Evolutionary conservation across 2,329 filamentous ascomycete genomes (phyloP).

Genomic region (Bipolaris zeicola): DNA sequence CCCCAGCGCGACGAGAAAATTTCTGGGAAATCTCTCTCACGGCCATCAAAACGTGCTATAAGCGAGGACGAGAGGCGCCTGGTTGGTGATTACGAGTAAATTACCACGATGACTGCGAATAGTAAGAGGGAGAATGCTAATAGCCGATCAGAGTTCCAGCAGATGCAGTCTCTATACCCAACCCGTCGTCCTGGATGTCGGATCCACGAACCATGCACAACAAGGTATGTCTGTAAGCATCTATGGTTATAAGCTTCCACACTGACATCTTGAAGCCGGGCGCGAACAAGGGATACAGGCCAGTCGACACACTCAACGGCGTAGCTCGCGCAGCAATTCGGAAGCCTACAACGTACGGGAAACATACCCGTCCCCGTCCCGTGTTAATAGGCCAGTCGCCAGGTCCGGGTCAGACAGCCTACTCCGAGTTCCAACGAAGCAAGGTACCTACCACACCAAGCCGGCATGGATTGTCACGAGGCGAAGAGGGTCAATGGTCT

Average conservation of each 20-base stretch:
- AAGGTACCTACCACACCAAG: slow-evolving; percentile 2
- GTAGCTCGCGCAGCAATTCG: slow-evolving; percentile 1
- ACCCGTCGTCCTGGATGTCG: slow-evolving; percentile 17
- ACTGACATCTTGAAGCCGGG: slow-evolving; percentile 24
- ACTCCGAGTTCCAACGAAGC: neutral
- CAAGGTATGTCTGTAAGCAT: slow-evolving; percentile 9
- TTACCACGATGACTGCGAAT: neutral
- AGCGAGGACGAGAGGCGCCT: slow-evolving; percentile 24
- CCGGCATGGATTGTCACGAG: neutral
- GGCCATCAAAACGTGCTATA: neutral
- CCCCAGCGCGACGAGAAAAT: neutral
- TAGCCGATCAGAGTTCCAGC: slow-evolving; percentile 17
- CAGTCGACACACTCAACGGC: slow-evolving; percentile 20
- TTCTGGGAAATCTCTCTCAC: neutral
- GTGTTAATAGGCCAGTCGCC: slow-evolving; percentile 11
- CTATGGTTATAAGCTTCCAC: neutral
- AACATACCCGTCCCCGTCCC: slow-evolving; percentile 2
- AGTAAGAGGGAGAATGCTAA: slow-evolving; percentile 12
- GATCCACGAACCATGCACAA: slow-evolving; percentile 2
- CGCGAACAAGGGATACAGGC: slow-evolving; percentile 15
- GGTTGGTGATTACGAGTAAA: slow-evolving; percentile 25
- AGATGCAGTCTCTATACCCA: slow-evolving; percentile 24
- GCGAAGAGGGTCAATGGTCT: neutral
- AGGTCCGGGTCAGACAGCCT: slow-evolving; percentile 16
- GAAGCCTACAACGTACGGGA: slow-evolving; percentile 22